Evolutionary conservation across 2,329 filamentous ascomycete genomes (phyloP).

Genomic region (Gyromitra esculenta): DNA sequence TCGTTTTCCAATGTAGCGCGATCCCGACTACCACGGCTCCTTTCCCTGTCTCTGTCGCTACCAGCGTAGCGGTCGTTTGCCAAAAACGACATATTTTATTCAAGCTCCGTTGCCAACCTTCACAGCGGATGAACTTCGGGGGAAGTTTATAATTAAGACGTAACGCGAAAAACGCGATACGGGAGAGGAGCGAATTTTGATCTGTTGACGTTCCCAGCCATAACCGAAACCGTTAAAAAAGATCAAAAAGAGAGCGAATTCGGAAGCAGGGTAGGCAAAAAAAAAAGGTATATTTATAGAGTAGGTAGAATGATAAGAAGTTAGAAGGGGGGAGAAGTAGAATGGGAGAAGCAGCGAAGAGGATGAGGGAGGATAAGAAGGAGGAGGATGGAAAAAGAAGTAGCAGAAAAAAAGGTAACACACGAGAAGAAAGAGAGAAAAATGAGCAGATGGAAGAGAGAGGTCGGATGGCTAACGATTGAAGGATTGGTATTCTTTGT

Average conservation of each 20-base stretch:
- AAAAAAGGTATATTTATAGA: constrained; percentile 31
- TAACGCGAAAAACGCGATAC: constrained; percentile 49
- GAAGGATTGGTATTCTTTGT: constrained; percentile 14
- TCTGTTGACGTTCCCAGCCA: constrained; percentile 53
- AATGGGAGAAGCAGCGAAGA: constrained; percentile 45
- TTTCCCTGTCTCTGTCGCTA: constrained; percentile 50
- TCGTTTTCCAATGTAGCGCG: constrained; percentile 47
- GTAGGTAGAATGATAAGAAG: constrained; percentile 41
- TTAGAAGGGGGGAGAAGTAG: constrained; percentile 33
- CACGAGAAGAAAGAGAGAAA: constrained; percentile 53
- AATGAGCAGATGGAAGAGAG: constrained; percentile 43
- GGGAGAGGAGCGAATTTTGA: constrained; percentile 45
- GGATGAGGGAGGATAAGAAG: constrained; percentile 39
- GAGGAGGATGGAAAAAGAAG: constrained; percentile 40
- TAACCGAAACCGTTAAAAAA: constrained; percentile 55
- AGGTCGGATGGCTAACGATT: constrained; percentile 46
- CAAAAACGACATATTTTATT: constrained; percentile 38
- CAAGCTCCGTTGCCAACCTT: constrained; percentile 26
- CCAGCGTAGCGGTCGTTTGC: constrained; percentile 46
- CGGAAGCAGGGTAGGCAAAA: constrained; percentile 46
- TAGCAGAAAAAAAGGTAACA: constrained; percentile 55
- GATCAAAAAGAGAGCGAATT: constrained; percentile 49
- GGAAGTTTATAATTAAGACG: constrained; percentile 5
- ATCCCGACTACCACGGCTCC: constrained; percentile 53
- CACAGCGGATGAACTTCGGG: not conserved